Conservation (phyloP, 2,329 filamentous ascomycete genomes). For the Nothophaeocryptopus gaeumannii region DNA sequence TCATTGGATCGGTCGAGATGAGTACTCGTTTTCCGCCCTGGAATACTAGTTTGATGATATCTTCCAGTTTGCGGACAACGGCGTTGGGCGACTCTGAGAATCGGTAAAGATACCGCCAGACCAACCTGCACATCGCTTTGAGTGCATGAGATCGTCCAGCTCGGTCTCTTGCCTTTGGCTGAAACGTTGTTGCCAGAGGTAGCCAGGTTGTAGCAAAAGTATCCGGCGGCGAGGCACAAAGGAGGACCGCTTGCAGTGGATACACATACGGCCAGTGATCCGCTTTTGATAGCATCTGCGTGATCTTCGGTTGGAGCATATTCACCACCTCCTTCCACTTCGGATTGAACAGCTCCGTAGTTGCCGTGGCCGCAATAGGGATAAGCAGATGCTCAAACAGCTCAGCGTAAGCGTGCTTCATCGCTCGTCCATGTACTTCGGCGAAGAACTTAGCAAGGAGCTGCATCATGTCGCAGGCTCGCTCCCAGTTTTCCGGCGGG, state of each 20-base stretch:
- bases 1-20: constrained; percentile 75
- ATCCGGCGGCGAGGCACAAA: constrained; percentile 85
- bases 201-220: constrained; percentile 84
- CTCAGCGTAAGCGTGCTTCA: constrained; percentile 94
- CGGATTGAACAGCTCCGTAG: constrained; percentile 67
- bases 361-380: constrained; percentile 78
- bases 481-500: constrained; percentile 73
- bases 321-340: constrained; percentile 87
- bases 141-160: constrained; percentile 74
- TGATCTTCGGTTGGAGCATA: constrained; percentile 72
- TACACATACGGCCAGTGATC: constrained; percentile 90
- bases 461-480: constrained; percentile 84
- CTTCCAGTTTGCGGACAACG: constrained; percentile 78
- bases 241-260: constrained; percentile 77
- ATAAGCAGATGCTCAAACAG: constrained; percentile 83
- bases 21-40: constrained; percentile 77
- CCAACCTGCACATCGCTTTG: constrained; percentile 81
- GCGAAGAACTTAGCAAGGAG: constrained; percentile 78
- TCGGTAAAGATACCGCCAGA: constrained; percentile 94
- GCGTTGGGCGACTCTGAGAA: constrained; percentile 64
- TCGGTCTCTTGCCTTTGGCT: constrained; percentile 81
- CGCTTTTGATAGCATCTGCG: constrained; percentile 84
- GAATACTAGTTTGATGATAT: constrained; percentile 80
- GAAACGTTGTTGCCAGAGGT: constrained; percentile 71
- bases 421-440: constrained; percentile 78